These are phyloP conservation scores for Aspergillus tubingensis DNA, from an alignment of 2,329 filamentous ascomycete species.

Conservation along the genomic window DNA sequence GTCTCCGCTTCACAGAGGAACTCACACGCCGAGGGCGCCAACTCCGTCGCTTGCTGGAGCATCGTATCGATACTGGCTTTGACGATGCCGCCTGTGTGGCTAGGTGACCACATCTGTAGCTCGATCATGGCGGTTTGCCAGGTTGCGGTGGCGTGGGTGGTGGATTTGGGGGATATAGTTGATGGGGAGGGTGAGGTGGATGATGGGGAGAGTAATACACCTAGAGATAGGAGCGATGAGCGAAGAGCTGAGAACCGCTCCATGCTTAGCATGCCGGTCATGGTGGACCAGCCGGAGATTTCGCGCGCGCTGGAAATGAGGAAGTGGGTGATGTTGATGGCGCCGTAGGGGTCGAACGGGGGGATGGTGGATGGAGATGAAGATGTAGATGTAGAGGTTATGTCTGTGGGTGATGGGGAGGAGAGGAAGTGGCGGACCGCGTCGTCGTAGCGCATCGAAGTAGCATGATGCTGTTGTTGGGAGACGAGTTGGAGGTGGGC, in stretches of 20 bases:
- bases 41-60: constrained; percentile 34
- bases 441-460: constrained; percentile 37
- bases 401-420: constrained; percentile 1
- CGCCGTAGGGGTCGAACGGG: constrained; percentile 44
- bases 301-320: constrained; percentile 46
- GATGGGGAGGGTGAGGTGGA: not conserved
- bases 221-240: constrained; percentile 39
- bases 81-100: constrained; percentile 44
- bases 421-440: constrained; percentile 43
- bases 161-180: too few relatives aligned
- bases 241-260: constrained; percentile 41
- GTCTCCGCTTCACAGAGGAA: constrained; percentile 35
- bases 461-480: constrained; percentile 22
- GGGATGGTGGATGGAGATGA: constrained; percentile 29
- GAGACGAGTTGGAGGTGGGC: constrained; percentile 24
- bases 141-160: constrained; percentile 33
- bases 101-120: constrained; percentile 46
- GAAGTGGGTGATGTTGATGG: constrained; percentile 47
- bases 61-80: constrained; percentile 40
- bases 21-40: constrained; percentile 32
- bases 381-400: not conserved
- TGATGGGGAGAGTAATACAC: constrained; percentile 30
- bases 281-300: constrained; percentile 48
- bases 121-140: constrained; percentile 50
- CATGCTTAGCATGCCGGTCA: constrained; percentile 46